Percentiles rank a stretch among this genome's conserved stretches.
phyloP scores from a whole-genome alignment of 2,329 filamentous ascomycete species.

The Epichloe scottii region DNA sequence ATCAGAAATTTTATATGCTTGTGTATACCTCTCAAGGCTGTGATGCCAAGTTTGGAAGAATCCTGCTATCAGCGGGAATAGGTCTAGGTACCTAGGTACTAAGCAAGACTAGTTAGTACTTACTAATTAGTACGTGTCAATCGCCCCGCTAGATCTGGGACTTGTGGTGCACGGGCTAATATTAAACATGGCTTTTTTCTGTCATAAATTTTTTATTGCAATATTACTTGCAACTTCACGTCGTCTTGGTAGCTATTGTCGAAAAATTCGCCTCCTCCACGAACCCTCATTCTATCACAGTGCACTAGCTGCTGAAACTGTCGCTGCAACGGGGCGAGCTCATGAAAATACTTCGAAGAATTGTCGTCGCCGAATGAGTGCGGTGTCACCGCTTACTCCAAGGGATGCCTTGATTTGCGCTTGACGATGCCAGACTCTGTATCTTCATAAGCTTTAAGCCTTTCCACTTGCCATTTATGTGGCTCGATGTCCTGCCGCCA shows the following conservation, averaged over 20 bases:
- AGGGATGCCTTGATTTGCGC: not conserved
- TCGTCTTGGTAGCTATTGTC: too few species aligned
- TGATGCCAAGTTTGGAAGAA: too few species aligned
- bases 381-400: not conserved
- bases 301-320: not conserved
- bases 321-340: not conserved
- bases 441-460: not conserved
- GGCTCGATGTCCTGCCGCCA: too few species aligned
- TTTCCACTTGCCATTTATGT: not conserved
- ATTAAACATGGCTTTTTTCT: too few species aligned
- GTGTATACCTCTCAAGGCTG: too few species aligned
- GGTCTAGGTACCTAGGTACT: too few species aligned
- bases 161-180: too few species aligned
- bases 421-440: not conserved
- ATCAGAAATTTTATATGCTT: too few species aligned
- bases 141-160: too few species aligned
- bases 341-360: not conserved
- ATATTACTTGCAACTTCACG: not conserved
- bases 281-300: not conserved
- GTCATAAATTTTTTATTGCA: not conserved
- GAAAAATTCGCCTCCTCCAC: not conserved
- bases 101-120: too few species aligned
- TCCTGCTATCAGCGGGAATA: too few species aligned
- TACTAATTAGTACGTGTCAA: too few species aligned
- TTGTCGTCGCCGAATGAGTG: not conserved